Evolutionary conservation across 495 filamentous ascomycete genomes (phyloP).

Genomic region (Neurospora terricola): DNA sequence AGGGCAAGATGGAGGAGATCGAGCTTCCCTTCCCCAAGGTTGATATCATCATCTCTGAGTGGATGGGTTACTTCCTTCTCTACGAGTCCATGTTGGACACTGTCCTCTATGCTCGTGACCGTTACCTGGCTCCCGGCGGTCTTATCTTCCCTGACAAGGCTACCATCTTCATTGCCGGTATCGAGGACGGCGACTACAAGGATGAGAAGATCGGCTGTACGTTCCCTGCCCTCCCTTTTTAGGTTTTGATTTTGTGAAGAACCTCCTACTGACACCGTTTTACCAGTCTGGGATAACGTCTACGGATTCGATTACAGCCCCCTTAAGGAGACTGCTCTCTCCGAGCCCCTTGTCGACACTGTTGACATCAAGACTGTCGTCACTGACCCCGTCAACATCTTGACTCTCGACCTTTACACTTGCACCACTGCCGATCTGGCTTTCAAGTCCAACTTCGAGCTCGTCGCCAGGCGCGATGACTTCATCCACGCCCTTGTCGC

Average conservation of each 20-base stretch:
- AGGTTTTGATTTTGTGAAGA: neutral
- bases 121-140: constrained; percentile 63
- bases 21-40: constrained; percentile 69
- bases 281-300: constrained; percentile 68
- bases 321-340: constrained; percentile 58
- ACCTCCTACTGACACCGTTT: constrained; percentile 11
- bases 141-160: constrained; percentile 89
- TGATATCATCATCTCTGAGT: constrained; percentile 93
- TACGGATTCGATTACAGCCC: constrained; percentile 72
- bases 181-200: constrained; percentile 77
- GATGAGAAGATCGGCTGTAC: constrained; percentile 59
- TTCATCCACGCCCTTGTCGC: constrained; percentile 92
- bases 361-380: constrained; percentile 66
- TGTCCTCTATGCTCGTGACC: constrained; percentile 79
- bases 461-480: constrained; percentile 68
- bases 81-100: constrained; percentile 96
- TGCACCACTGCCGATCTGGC: constrained; percentile 54
- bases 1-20: constrained; percentile 90
- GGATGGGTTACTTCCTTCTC: constrained; percentile 93
- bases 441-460: constrained; percentile 54
- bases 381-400: constrained; percentile 57
- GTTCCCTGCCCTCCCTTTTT: constrained; percentile 4
- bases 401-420: constrained; percentile 65
- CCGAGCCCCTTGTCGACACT: constrained; percentile 62
- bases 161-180: constrained; percentile 74